Percentiles rank a stretch among this genome's conserved stretches.
These are phyloP conservation scores for Chrysopogon serrulatus DNA, from an alignment of 176 grass and related monocot genomes.

Conservation along the genomic window DNA sequence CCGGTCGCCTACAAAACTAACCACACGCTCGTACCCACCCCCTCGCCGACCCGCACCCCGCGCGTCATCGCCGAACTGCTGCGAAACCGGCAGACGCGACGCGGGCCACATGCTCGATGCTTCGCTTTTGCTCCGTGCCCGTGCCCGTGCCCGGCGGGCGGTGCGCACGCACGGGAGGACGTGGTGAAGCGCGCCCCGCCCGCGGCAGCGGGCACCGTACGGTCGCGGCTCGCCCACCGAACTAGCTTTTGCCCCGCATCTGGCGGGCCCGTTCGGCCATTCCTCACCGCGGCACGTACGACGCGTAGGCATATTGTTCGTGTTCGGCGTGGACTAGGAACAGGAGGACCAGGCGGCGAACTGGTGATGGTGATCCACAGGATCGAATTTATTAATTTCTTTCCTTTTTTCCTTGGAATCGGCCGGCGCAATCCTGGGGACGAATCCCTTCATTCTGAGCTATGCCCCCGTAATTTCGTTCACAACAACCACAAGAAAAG, in stretches of 20 bases:
- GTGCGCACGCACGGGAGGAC: background rate
- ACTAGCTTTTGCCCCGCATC: background rate
- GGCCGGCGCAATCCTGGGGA: background rate
- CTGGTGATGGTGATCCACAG: background rate
- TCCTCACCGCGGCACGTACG: background rate
- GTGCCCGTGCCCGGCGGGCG: background rate
- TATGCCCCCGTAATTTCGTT: background rate
- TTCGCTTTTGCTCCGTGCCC: background rate
- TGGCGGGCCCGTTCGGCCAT: background rate
- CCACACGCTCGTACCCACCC: background rate
- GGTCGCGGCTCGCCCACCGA: background rate
- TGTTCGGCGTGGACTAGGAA: background rate
- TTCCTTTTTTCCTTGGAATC: background rate
- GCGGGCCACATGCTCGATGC: background rate
- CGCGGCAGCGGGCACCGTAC: background rate
- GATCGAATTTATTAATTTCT: background rate
- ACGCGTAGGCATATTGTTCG: background rate
- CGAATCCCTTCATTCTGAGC: too few relatives aligned
- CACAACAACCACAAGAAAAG: background rate
- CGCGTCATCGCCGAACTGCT: background rate
- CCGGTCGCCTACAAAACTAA: constrained; percentile 1
- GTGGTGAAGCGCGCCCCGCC: background rate
- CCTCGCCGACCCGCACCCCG: background rate
- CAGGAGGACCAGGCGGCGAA: background rate
- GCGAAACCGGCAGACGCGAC: background rate